These are phyloP conservation scores for Vitis labrusca DNA, from an alignment of 164 flowering plant species.

Conservation along the genomic window DNA sequence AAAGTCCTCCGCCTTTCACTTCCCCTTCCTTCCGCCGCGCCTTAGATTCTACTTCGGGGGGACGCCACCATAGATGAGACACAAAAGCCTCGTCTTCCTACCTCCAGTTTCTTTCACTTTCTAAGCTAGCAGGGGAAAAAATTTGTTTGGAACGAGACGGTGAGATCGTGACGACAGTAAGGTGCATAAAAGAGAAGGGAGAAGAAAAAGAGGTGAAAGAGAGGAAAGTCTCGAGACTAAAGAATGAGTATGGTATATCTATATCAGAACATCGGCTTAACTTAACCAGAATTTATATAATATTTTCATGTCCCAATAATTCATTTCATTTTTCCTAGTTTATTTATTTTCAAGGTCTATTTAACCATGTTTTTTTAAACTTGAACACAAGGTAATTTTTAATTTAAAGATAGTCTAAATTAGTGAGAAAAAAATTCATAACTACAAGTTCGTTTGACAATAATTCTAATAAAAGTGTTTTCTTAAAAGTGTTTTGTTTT, in stretches of 20 bases:
- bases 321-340: constrained; percentile 1
- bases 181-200: constrained; percentile 22
- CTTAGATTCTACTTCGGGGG: too few species aligned
- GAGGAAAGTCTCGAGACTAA: constrained; percentile 2
- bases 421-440: too few species aligned
- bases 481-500: too few species aligned
- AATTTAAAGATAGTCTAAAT: too few species aligned
- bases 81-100: too few species aligned
- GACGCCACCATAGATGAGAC: too few species aligned
- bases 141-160: constrained; percentile 20
- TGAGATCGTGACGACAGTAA: constrained; percentile 40
- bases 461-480: too few species aligned
- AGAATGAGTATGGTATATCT: background rate
- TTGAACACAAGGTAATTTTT: too few species aligned
- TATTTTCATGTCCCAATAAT: constrained; percentile 42
- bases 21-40: too few species aligned
- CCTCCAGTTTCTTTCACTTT: too few species aligned
- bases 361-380: too few species aligned
- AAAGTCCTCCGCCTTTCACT: constrained; percentile 1
- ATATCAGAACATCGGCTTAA: constrained; percentile 31
- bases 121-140: background rate
- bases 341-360: background rate
- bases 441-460: too few species aligned
- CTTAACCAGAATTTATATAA: constrained; percentile 38
- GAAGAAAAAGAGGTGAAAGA: constrained; percentile 7